These are phyloP conservation scores for Irpex lacteus DNA, from an alignment of 1,284 basidiomycete genomes.

Conservation along the genomic window DNA sequence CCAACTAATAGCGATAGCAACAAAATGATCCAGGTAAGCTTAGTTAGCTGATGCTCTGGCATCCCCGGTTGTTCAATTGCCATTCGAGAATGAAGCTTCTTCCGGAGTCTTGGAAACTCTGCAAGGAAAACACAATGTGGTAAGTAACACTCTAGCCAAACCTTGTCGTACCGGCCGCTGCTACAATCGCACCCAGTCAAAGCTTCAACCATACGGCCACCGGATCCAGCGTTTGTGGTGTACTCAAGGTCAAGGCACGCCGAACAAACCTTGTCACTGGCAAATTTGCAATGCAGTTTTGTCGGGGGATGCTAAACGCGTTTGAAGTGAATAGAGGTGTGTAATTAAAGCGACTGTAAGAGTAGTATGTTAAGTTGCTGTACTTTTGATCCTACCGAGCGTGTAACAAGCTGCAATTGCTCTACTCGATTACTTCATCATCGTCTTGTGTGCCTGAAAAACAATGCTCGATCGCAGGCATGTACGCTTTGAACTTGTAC, in stretches of 20 bases:
- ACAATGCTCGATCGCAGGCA: constrained; percentile 67
- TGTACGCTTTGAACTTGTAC: constrained; percentile 78
- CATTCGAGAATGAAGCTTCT: not conserved
- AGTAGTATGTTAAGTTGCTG: constrained; percentile 1
- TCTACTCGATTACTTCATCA: constrained; percentile 40
- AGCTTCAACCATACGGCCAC: not conserved
- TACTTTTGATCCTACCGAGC: constrained; percentile 9
- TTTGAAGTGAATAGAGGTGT: not conserved
- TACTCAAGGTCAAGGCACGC: not conserved
- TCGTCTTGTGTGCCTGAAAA: constrained; percentile 58
- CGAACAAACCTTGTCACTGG: not conserved
- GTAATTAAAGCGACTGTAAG: not conserved
- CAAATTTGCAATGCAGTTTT: not conserved
- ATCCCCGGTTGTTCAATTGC: not conserved
- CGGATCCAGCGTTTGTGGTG: not conserved
- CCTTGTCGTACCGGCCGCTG: not conserved
- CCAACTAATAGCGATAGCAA: not conserved
- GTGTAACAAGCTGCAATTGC: constrained; percentile 20
- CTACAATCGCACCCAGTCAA: not conserved
- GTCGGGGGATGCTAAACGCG: not conserved
- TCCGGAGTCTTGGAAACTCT: not conserved
- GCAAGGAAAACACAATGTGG: not conserved
- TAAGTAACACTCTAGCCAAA: not conserved
- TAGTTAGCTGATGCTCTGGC: not conserved
- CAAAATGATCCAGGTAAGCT: not conserved